Evolutionary conservation across 108 stramenopile genomes (phyloP).

Genomic region (Nitzschia palea): DNA sequence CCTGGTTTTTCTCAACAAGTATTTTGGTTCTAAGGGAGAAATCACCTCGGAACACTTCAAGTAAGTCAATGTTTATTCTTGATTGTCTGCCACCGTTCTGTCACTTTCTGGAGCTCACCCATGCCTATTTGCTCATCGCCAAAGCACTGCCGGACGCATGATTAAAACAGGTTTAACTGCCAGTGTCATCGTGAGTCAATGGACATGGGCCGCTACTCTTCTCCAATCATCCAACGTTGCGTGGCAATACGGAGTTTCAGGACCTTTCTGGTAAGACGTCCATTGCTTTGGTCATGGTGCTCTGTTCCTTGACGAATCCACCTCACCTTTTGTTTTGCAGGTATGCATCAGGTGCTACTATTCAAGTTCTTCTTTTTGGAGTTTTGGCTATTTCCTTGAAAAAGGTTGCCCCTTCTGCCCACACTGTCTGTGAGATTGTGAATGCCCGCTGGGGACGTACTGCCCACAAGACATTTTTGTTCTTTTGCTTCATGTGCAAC

Average conservation of each 20-base stretch:
- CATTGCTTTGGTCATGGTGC: not conserved
- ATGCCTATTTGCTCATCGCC: constrained; percentile 11
- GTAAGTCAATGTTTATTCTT: constrained; percentile 45
- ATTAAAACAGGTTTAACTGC: constrained; percentile 93
- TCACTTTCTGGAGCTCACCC: not conserved
- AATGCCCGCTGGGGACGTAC: constrained; percentile 88
- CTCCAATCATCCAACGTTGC: constrained; percentile 94
- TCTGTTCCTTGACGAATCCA: not conserved
- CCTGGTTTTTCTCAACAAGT: constrained; percentile 73
- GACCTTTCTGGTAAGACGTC: constrained; percentile 89
- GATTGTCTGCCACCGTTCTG: not conserved
- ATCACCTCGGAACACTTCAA: constrained; percentile 86
- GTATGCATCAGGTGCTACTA: constrained; percentile 91
- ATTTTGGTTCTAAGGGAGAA: constrained; percentile 57
- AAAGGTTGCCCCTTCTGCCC: constrained; percentile 86
- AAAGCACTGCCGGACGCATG: constrained; percentile 92
- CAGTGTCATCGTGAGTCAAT: constrained; percentile 87
- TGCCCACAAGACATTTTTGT: constrained; percentile 90
- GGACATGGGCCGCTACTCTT: constrained; percentile 96
- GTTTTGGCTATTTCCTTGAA: constrained; percentile 91
- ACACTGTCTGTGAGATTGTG: constrained; percentile 93
- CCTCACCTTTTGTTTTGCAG: constrained; percentile 21
- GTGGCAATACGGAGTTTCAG: constrained; percentile 90
- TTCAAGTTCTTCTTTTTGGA: constrained; percentile 92
- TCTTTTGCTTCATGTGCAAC: constrained; percentile 84